phyloP scores from a whole-genome alignment of 495 filamentous ascomycete species.

The Neurospora cerealis region DNA sequence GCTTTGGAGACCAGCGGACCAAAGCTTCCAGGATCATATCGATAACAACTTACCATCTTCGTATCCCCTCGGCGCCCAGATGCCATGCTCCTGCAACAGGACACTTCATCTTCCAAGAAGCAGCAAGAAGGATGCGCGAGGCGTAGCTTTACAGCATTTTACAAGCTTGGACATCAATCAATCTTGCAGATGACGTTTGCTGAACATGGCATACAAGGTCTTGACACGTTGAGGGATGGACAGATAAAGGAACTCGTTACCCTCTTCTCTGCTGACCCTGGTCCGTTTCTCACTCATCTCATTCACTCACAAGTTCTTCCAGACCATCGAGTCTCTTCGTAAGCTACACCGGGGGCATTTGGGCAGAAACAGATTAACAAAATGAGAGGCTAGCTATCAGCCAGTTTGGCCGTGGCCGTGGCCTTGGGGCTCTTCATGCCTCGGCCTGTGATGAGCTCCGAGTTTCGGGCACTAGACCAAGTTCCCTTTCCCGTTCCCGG shows the following conservation, averaged over 20 bases:
- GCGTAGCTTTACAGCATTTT: neutral
- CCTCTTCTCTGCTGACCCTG: neutral
- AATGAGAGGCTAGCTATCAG: neutral
- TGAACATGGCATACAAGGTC: neutral
- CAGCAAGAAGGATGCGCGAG: neutral
- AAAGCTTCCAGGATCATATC: too few relatives aligned
- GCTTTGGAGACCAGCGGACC: too few relatives aligned
- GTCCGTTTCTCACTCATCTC: neutral
- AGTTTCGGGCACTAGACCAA: neutral
- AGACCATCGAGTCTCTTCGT: neutral
- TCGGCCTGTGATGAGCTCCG: neutral
- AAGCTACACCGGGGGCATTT: neutral
- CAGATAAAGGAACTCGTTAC: neutral
- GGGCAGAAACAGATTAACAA: neutral
- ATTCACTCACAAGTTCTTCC: neutral
- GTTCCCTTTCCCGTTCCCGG: neutral
- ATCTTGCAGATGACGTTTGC: neutral
- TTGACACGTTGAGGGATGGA: neutral
- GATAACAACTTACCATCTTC: neutral
- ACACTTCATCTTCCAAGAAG: neutral
- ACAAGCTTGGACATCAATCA: neutral
- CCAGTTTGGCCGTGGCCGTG: neutral
- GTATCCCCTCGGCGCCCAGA: neutral
- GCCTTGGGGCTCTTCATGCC: neutral
- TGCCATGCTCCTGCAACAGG: neutral